Base-by-base conservation (phyloP, 768 basidiomycete genomes). In the Termitomyces sp. region DNA sequence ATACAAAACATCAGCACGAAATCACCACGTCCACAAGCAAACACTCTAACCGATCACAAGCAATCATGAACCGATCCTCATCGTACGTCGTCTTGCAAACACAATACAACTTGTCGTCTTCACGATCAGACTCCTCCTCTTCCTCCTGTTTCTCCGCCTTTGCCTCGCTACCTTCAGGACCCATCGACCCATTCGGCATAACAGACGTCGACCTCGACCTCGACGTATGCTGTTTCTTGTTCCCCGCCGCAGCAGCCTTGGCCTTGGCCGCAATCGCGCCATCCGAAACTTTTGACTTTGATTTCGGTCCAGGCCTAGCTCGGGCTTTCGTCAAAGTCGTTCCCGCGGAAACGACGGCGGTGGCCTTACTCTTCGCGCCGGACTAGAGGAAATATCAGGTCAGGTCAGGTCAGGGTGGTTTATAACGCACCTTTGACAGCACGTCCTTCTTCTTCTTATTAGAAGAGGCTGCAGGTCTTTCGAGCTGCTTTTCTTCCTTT, bases 41-140 rank as follows among this genome's bases (percentile, higher is more conserved):
- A 62, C 57, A 30, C 44, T 71, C 89, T 56, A 64, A 93, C 92
- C 86, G 82, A 76, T 96, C 94, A 68, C 94, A 96, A 30, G 91
- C 94, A 70, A 96, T 94, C 94, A 96, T 96, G 61, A 88, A 81
- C 54, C 83, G 79, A 68, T 93, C 91, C 69, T 93, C 89, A 63
- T 96, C 90, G 63, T 96, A 95, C 64, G 78, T 82, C 23, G 88
- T 91, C 72, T 90, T 85, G 77, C 94, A 97, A 14, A 96, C 76
- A 67, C 94, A 96, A 66, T 96, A 96, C 53, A 94, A 71, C 70
- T 88, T 86, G 66, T 89, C 86, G 65, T 91, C 83, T 36, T 85
- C 85, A 38, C 71, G 71, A 47, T 74, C 75, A 44, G 74, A 75
- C 5, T 81, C 78, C 41, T 78, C 79, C 58, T 81, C 86, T 47